Conservation (phyloP, 106 monocot genomes). For the Acanthochlamys bracteata region DNA sequence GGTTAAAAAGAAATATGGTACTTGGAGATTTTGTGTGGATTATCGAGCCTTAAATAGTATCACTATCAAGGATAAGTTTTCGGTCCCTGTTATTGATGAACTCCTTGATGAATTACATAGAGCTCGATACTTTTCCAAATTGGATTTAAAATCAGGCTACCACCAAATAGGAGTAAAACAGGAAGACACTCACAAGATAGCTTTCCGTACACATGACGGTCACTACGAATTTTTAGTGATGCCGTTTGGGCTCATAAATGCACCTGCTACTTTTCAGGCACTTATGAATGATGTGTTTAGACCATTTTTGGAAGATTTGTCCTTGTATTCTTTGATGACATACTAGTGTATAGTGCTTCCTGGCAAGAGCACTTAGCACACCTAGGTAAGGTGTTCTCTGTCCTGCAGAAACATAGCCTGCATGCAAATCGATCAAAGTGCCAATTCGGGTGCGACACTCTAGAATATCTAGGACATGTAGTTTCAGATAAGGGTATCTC, state of each 20-base stretch:
- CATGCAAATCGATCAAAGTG: background rate
- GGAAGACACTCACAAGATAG: background rate
- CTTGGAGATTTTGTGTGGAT: background rate
- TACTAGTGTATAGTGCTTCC: background rate
- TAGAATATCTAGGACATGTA: background rate
- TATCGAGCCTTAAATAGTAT: background rate
- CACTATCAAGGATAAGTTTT: conserved; percentile 2
- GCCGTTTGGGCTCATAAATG: conserved; percentile 2
- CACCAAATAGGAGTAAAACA: conserved; percentile 5
- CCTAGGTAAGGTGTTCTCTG: background rate
- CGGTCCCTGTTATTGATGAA: conserved; percentile 11
- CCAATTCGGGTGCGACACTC: background rate
- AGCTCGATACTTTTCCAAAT: conserved; percentile 3
- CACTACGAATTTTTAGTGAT: conserved; percentile 6
- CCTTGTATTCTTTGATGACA: background rate
- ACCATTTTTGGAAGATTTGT: background rate
- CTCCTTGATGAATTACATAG: conserved; percentile 12
- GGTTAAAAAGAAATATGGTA: conserved; percentile 4
- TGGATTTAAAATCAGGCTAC: conserved; percentile 7
- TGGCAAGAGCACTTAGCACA: background rate
- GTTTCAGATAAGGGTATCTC: background rate
- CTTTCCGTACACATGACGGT: background rate
- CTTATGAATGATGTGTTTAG: background rate
- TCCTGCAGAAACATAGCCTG: background rate
- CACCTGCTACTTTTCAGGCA: background rate